Conservation (phyloP, 192 early-diverging fungal genomes). For the Dissophora globulifera region DNA sequence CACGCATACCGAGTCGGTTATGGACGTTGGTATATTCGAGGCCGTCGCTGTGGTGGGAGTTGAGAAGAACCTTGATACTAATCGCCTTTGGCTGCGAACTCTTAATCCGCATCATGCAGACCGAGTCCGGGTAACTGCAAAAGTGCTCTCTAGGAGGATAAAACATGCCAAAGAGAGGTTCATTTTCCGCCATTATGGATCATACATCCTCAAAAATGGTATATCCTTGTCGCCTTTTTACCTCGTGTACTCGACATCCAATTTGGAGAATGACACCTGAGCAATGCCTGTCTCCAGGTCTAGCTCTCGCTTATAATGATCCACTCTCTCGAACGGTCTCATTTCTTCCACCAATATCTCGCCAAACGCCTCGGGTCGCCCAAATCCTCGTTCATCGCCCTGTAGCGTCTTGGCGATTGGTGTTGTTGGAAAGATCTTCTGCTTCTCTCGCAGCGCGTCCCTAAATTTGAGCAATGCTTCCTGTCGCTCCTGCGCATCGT, state of each 20-base stretch:
- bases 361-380: slow-evolving; percentile 27
- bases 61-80: slow-evolving; percentile 38
- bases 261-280: slow-evolving; percentile 9
- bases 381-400: slow-evolving; percentile 38
- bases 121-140: slow-evolving; percentile 45
- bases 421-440: not conserved
- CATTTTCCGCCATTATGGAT: not conserved
- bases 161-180: too few species aligned
- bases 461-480: slow-evolving; percentile 10
- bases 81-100: slow-evolving; percentile 39
- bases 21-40: slow-evolving; percentile 38
- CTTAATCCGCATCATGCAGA: slow-evolving; percentile 41
- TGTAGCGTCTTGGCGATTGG: slow-evolving; percentile 19
- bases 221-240: not conserved
- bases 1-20: slow-evolving; percentile 31
- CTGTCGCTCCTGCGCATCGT: slow-evolving; percentile 10
- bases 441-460: slow-evolving; percentile 18
- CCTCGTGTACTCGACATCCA: slow-evolving; percentile 26
- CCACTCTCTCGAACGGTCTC: slow-evolving; percentile 21
- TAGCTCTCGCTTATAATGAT: slow-evolving; percentile 20
- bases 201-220: not conserved
- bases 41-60: not conserved
- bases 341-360: slow-evolving; percentile 36
- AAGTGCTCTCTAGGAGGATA: slow-evolving; percentile 35
- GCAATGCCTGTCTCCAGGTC: slow-evolving; percentile 26